A percentile compares a stretch with the other conserved stretches of the same genome.
Conservation (phyloP, 257 asterid genomes). For the Capsicum pubescens region DNA sequence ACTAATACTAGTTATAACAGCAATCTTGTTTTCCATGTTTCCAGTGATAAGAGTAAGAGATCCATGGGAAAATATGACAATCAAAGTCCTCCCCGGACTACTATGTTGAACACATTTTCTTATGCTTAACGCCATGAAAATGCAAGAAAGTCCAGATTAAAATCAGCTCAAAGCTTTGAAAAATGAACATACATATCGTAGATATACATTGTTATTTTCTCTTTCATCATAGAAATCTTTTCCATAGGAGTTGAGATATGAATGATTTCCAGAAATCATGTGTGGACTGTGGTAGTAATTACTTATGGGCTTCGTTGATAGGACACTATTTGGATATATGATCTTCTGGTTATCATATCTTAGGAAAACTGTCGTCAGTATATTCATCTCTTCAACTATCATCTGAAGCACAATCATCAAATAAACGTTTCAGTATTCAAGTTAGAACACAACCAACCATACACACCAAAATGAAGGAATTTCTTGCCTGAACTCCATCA, state of each 20-base stretch:
- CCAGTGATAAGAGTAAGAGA: not conserved
- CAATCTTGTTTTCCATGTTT: not conserved
- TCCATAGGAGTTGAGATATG: conserved; percentile 80
- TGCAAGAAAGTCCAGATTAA: not conserved
- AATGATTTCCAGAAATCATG: conserved; percentile 77
- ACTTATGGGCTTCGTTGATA: conserved; percentile 73
- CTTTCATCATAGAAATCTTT: conserved; percentile 73
- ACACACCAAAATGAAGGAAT: not conserved
- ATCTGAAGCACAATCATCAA: conserved; percentile 53
- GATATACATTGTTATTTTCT: conserved; percentile 68
- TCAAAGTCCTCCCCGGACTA: not conserved
- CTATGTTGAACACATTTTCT: not conserved
- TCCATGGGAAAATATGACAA: not conserved
- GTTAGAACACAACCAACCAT: not conserved
- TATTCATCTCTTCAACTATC: conserved; percentile 97
- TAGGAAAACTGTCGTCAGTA: conserved; percentile 76
- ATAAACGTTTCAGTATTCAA: not conserved
- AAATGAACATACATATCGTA: not conserved
- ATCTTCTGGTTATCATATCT: conserved; percentile 79
- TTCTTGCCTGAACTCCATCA: conserved; percentile 81
- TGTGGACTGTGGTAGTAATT: conserved; percentile 93
- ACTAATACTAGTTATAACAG: not conserved
- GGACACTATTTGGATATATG: conserved; percentile 75
- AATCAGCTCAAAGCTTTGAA: too few species aligned
- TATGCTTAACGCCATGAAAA: not conserved